Percentiles rank a stretch among this genome's conserved stretches.
These are phyloP conservation scores for Clausena lansium DNA, from an alignment of 345 rosid genomes.

Conservation along the genomic window DNA sequence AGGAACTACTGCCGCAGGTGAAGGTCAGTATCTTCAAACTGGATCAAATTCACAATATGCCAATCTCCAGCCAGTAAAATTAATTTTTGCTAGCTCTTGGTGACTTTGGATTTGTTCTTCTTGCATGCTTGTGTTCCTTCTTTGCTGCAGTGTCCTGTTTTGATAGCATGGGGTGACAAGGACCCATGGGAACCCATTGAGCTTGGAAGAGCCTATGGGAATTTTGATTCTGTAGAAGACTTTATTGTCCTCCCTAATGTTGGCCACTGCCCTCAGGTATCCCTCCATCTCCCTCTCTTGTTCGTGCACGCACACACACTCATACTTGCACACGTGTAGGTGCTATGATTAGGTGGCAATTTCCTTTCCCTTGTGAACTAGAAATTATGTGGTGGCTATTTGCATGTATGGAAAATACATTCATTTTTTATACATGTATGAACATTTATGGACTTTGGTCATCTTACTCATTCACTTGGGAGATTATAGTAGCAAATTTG, in stretches of 20 bases:
- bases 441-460: no score
- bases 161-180: slow-evolving; percentile 94
- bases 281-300: slow-evolving; percentile 14
- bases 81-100: neutral
- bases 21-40: slow-evolving; percentile 44
- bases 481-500: no score
- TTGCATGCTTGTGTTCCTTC: neutral
- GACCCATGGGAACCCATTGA: slow-evolving; percentile 95
- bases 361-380: neutral
- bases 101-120: neutral
- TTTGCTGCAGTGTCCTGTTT: slow-evolving; percentile 65
- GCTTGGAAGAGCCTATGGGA: slow-evolving; percentile 61
- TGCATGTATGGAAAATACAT: neutral
- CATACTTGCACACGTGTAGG: neutral
- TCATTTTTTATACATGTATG: neutral
- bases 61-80: no score
- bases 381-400: neutral
- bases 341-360: neutral
- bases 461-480: no score
- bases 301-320: neutral
- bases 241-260: slow-evolving; percentile 69
- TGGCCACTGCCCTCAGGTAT: slow-evolving; percentile 96
- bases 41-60: neutral
- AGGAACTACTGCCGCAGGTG: slow-evolving; percentile 77
- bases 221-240: slow-evolving; percentile 69